Evolutionary conservation across 1,284 basidiomycete species (phyloP), one percentile per base, ranked within the genome.

Genomic region (Sporisorium reilianum): DNA sequence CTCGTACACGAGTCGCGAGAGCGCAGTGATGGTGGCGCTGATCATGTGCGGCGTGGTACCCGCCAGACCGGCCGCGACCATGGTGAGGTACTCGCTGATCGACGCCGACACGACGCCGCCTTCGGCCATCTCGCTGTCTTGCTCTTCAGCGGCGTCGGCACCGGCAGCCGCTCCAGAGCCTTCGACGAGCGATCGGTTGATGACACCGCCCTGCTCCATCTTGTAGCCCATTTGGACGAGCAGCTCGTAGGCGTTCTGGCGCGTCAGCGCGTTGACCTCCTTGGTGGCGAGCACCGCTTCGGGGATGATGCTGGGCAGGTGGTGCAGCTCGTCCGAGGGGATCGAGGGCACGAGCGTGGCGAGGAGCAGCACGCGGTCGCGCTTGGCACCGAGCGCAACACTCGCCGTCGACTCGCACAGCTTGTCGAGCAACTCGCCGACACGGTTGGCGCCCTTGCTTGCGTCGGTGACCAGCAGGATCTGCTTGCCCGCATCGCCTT

Each of bases 201-300:
- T 92, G 2, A 91, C 86, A 51, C 96, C 97, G 26, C 95, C 97
- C 60, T 89, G 86, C 25, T 88, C 88, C 95, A 99, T 97, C 87
- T 95, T 97, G 80, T 89, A 88, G 10, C 93, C 97, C 93, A 99
- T 96, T 22, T 89, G 89, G 2, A 99, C 90, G 48, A 99, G 89
- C 50, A 97, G 86, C 40, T 95, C 93, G 83, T 96, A 99, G 1
- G 95, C 95, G 10, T 91, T 93, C 66, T 89, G 89, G 52, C 97
- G 89, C 0, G 94, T 92, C 79, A 93, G 94, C 84, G 96, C 94
- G 38, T 97, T 97, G 9, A 95, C 93, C 85, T 99, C 97, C 85
- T 99, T 99, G 28, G 95, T 98, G 2, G 94, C 95, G n/a, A 99
- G 87, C 5, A 98, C 92, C 16, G 93, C 94, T 86, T 99, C 97